Evolutionary conservation across 2,329 filamentous ascomycete species (phyloP).

Genomic region (Emmonsiellopsis sp.): DNA sequence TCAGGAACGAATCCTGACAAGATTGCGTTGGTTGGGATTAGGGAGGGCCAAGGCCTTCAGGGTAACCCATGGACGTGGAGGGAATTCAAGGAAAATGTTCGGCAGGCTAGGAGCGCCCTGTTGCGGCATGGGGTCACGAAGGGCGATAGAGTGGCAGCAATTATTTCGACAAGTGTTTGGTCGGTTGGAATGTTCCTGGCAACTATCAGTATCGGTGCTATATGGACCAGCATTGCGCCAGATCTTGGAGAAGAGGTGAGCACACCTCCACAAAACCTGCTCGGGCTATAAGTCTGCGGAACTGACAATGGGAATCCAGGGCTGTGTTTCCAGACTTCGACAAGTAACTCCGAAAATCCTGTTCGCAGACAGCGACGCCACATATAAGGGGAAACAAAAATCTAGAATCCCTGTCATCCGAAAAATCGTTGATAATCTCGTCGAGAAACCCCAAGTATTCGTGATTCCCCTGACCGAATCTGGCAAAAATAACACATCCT

Average conservation of each 20-base stretch:
- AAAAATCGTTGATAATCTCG: constrained; percentile 20
- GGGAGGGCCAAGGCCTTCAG: constrained; percentile 28
- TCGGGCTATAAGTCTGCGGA: not conserved
- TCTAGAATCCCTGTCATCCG: constrained; percentile 23
- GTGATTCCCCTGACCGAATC: constrained; percentile 12
- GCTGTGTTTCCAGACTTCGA: constrained; percentile 26
- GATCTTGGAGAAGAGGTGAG: constrained; percentile 30
- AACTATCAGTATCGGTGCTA: constrained; percentile 31
- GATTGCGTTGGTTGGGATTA: constrained; percentile 30
- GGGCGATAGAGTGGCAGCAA: constrained; percentile 30
- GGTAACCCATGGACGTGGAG: constrained; percentile 32
- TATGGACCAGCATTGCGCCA: constrained; percentile 37
- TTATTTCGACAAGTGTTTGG: constrained; percentile 35
- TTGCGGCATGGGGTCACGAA: constrained; percentile 27
- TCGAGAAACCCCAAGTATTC: constrained; percentile 14
- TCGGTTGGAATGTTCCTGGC: constrained; percentile 34
- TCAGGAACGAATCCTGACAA: constrained; percentile 25
- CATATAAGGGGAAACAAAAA: constrained; percentile 30
- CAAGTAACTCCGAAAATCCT: constrained; percentile 33
- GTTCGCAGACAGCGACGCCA: constrained; percentile 32
- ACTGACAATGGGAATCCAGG: constrained; percentile 5
- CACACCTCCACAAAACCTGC: not conserved
- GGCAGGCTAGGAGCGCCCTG: constrained; percentile 28
- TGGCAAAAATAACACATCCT: constrained; percentile 10
- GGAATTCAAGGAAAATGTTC: constrained; percentile 29